Evolutionary conservation across 2,329 filamentous ascomycete genomes (phyloP).

Genomic region (Alternaria infectoria): DNA sequence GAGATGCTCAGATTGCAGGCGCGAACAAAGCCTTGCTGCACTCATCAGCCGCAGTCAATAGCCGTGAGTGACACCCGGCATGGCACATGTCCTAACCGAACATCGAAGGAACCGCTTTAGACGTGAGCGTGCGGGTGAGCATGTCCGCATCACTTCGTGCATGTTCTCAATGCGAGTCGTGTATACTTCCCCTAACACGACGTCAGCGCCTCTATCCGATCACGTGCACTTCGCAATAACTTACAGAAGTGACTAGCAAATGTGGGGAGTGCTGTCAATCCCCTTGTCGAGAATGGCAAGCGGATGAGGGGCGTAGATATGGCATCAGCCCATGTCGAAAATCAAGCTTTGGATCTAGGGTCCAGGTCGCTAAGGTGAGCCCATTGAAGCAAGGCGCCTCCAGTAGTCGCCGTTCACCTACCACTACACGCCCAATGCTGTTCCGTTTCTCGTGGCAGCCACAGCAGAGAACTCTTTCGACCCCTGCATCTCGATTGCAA

Average conservation of each 20-base stretch:
- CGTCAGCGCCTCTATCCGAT: slow-evolving; percentile 1
- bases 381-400: slow-evolving; percentile 11
- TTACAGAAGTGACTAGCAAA: slow-evolving; percentile 19
- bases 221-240: slow-evolving; percentile 35
- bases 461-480: slow-evolving; percentile 11
- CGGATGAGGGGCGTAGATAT: slow-evolving; percentile 23
- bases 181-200: background rate
- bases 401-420: slow-evolving; percentile 24
- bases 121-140: background rate
- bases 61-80: background rate
- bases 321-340: slow-evolving; percentile 11
- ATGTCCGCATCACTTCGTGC: background rate
- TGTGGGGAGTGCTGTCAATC: slow-evolving; percentile 15
- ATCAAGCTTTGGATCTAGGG: slow-evolving; percentile 21
- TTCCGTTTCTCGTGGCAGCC: slow-evolving; percentile 30
- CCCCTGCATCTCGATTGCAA: slow-evolving; percentile 3
- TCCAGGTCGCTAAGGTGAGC: slow-evolving; percentile 26
- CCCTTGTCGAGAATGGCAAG: slow-evolving; percentile 13
- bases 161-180: background rate
- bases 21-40: background rate
- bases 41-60: background rate
- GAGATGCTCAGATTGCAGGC: background rate
- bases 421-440: slow-evolving; percentile 19
- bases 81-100: background rate
- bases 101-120: background rate